These are phyloP conservation scores for Fusarium nelsonii DNA, from an alignment of 2,329 filamentous ascomycete genomes.

Conservation along the genomic window DNA sequence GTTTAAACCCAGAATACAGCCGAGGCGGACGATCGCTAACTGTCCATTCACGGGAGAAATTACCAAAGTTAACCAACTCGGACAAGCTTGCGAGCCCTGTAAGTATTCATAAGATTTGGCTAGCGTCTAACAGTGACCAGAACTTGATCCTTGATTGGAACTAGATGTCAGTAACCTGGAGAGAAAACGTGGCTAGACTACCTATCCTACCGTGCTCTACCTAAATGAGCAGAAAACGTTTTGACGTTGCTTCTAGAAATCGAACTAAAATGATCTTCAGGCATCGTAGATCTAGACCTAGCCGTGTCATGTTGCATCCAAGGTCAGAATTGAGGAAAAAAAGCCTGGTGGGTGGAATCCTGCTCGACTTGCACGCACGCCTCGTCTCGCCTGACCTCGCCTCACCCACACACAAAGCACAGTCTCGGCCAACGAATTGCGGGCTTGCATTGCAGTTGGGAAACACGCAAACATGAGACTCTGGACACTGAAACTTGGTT, in stretches of 20 bases:
- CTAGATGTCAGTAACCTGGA: neutral
- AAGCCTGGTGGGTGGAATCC: constrained; percentile 13
- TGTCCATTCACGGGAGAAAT: constrained; percentile 3
- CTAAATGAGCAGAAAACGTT: constrained; percentile 1
- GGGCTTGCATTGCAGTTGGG: constrained; percentile 9
- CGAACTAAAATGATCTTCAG: constrained; percentile 21
- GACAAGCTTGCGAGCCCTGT: constrained; percentile 19
- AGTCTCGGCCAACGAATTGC: constrained; percentile 5
- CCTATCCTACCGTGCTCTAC: constrained; percentile 1
- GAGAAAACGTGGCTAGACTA: constrained; percentile 10
- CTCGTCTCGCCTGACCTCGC: constrained; percentile 4
- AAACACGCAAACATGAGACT: constrained; percentile 2
- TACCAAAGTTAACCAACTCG: constrained; percentile 4
- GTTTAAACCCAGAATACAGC: constrained; percentile 1
- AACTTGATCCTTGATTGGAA: neutral
- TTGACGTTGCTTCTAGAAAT: constrained; percentile 21
- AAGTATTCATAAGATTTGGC: neutral
- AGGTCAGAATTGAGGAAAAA: neutral
- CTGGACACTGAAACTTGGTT: neutral
- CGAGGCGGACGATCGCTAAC: neutral
- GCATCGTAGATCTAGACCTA: constrained; percentile 28
- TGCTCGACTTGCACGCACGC: neutral
- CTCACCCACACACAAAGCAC: neutral
- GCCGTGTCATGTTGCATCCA: constrained; percentile 3
- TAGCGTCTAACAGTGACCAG: neutral